Base-by-base conservation (phyloP, 805 yeast species). In the Saccharomycopsis vini region DNA sequence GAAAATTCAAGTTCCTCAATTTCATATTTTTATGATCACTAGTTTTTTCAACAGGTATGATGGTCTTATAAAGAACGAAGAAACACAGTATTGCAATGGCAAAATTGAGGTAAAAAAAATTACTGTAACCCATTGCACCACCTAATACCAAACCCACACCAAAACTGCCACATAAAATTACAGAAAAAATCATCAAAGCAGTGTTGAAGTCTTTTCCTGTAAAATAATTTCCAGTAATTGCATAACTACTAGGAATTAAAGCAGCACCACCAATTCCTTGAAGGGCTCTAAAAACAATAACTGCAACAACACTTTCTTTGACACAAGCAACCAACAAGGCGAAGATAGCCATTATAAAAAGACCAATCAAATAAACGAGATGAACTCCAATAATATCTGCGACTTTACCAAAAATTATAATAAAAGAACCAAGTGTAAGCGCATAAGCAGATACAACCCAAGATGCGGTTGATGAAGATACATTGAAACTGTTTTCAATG, bases 361-460 rank as follows among this genome's bases (percentile, higher is more conserved):
- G 40, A 15, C 64, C 62, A 12, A 44, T 24, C 1, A 53, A 39
- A 39, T 59, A 65, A 3, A 64, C 42, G 15, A 22, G 19, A 31
- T 40, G 40, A 12, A 21, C 15, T 12, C 75, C 74, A 2, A 67
- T 19, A 9, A 68, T 58, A 52, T 69, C 74, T 5, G 64, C 64
- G 1, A 69, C 28, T 43, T 68, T 66, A 18, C 75, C 74, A 40
- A 62, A 57, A 3, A 68, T 33, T 24, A 69, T 59, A 29, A 69
- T 69, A 48, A 69, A 69, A 1, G 72, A 58, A 5, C 72, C 72
- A 21, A 69, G 51, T 0, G 73, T 67, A 12, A 71, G 50, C 1
- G 72, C 64, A 52, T 69, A 71, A 0, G 68, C 64, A 2, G 73
- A 63, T 4, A 70, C 43, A 0, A 63, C 63, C 75, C 75, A 71